These are phyloP conservation scores for Hanseniaspora vineae DNA, from an alignment of 805 yeast genomes.

Conservation along the genomic window DNA sequence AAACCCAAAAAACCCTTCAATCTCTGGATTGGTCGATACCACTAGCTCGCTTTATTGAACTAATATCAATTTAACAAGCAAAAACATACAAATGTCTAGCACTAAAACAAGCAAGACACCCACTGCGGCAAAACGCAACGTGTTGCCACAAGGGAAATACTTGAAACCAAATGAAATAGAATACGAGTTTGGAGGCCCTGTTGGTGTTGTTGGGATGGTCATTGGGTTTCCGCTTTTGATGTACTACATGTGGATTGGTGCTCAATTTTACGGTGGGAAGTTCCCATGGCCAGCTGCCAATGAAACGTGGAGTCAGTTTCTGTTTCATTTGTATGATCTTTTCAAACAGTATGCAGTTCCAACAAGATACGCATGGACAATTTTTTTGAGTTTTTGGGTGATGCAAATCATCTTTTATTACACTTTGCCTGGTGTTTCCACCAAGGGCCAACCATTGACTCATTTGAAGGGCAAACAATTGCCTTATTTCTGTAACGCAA, in stretches of 20 bases:
- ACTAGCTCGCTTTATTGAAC: no score
- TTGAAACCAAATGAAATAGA: constrained; percentile 42
- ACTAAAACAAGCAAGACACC: not conserved
- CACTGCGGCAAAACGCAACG: constrained; percentile 5
- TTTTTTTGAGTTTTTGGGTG: constrained; percentile 58
- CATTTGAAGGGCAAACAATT: constrained; percentile 72
- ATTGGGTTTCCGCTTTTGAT: constrained; percentile 81
- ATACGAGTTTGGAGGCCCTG: constrained; percentile 89
- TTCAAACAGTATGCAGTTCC: constrained; percentile 48
- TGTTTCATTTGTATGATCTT: constrained; percentile 30
- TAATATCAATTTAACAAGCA: no score
- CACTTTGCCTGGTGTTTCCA: constrained; percentile 85
- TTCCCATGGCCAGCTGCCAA: constrained; percentile 50
- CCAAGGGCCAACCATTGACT: constrained; percentile 83
- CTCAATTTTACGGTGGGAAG: constrained; percentile 62
- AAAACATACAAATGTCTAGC: not conserved
- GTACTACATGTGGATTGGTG: constrained; percentile 95
- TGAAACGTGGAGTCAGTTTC: constrained; percentile 37
- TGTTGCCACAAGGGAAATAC: constrained; percentile 27
- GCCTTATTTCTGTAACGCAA: constrained; percentile 89
- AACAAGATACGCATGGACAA: constrained; percentile 44
- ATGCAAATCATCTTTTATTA: constrained; percentile 66
- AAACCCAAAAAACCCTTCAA: not conserved
- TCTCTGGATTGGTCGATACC: no score
- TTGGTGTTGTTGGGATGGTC: constrained; percentile 87